These are phyloP conservation scores for Podospora anserina DNA, from an alignment of 495 filamentous ascomycete genomes.

Conservation along the genomic window DNA sequence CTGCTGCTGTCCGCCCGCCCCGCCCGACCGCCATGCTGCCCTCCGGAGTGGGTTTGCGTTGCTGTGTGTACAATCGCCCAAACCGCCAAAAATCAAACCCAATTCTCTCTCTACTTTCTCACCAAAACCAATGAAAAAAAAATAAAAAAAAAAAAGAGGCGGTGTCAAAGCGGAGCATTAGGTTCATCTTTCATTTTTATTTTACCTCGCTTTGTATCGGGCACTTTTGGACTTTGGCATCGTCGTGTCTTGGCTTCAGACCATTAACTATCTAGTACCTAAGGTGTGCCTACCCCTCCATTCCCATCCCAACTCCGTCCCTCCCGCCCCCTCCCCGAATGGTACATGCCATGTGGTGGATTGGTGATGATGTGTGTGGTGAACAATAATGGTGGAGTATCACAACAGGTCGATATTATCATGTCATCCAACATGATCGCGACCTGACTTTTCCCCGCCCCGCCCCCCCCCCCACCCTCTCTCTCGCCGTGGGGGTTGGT, in stretches of 20 bases:
- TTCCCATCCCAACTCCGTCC: background rate
- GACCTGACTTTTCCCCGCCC: background rate
- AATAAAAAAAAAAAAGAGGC: background rate
- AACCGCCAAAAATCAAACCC: background rate
- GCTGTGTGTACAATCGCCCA: background rate
- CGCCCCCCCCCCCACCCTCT: too few relatives aligned
- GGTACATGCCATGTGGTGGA: background rate
- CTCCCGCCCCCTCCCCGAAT: background rate
- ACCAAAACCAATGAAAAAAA: background rate
- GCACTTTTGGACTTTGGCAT: background rate
- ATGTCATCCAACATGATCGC: background rate
- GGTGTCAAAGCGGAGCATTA: constrained; percentile 10
- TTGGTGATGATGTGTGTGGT: background rate
- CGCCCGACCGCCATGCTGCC: background rate
- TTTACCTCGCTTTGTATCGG: background rate
- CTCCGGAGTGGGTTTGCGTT: background rate
- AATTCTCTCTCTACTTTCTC: background rate
- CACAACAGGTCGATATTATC: background rate
- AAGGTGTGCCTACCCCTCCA: background rate
- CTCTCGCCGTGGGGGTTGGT: too few relatives aligned
- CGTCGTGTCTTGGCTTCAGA: background rate
- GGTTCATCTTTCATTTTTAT: background rate
- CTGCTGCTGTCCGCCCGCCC: background rate
- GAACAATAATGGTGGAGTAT: background rate
- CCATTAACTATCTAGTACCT: background rate